These are phyloP conservation scores for Schrenkiella parvula DNA, from an alignment of 345 rosid genomes.

Conservation along the genomic window DNA sequence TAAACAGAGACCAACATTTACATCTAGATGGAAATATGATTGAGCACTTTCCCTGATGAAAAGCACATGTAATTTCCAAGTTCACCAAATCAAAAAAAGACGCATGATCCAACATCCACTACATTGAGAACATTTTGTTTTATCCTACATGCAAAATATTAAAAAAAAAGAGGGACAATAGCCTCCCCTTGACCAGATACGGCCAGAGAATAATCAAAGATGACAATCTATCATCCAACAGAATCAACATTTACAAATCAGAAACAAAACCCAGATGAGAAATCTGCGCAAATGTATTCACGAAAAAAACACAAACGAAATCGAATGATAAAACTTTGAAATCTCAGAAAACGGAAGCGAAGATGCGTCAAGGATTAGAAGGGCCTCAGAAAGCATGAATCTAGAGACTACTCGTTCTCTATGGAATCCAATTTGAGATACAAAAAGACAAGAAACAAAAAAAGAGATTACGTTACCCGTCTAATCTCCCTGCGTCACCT, in stretches of 20 bases:
- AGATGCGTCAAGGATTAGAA: neutral
- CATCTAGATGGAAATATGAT: neutral
- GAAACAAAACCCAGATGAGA: slow-evolving; percentile 5
- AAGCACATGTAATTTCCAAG: neutral
- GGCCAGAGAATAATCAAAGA: neutral
- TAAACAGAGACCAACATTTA: neutral
- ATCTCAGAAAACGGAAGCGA: neutral
- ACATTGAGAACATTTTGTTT: neutral
- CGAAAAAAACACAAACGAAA: slow-evolving; percentile 3
- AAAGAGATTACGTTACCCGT: slow-evolving; percentile 3
- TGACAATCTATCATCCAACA: neutral
- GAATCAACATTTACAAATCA: slow-evolving; percentile 3
- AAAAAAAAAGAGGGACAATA: neutral
- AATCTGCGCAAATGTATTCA: neutral
- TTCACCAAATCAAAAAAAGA: neutral
- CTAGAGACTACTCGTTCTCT: neutral
- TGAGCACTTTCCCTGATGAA: neutral
- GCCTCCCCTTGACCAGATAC: neutral
- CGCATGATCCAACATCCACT: neutral
- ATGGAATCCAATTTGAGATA: slow-evolving; percentile 6
- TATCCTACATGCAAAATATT: slow-evolving; percentile 6
- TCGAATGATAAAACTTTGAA: neutral
- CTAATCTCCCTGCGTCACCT: neutral
- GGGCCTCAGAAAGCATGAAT: neutral
- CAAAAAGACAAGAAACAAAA: neutral